phyloP scores from a whole-genome alignment of 1,284 basidiomycete genomes.

The Sanguinoderma infundibulare region DNA sequence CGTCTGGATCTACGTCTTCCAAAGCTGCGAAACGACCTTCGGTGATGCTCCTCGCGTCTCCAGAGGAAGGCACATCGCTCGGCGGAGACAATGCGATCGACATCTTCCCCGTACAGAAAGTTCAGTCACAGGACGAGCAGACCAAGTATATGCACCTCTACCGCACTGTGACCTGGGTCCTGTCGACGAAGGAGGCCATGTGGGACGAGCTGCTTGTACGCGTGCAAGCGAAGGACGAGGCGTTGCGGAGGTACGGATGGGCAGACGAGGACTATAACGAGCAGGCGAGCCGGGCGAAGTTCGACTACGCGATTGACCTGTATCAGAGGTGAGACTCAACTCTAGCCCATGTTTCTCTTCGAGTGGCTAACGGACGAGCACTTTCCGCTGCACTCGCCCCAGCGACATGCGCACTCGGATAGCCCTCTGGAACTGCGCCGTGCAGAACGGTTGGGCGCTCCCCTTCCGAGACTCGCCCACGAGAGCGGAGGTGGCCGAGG shows the following conservation, averaged over 20 bases:
- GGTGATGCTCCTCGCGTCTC: conserved; percentile 37
- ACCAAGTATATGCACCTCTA: conserved; percentile 75
- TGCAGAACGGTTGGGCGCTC: conserved; percentile 61
- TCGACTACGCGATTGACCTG: conserved; percentile 65
- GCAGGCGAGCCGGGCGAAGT: conserved; percentile 57
- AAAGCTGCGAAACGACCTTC: conserved; percentile 28
- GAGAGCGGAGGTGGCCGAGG: conserved; percentile 71
- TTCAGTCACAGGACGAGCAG: conserved; percentile 56
- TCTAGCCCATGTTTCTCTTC: neutral
- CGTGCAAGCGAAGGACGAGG: conserved; percentile 55
- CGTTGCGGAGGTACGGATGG: conserved; percentile 66
- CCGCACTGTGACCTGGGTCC: conserved; percentile 63
- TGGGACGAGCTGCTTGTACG: conserved; percentile 76
- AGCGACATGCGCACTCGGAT: conserved; percentile 75
- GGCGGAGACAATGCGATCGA: conserved; percentile 43
- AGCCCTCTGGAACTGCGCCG: conserved; percentile 69
- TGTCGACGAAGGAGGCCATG: conserved; percentile 77
- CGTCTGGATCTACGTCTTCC: conserved; percentile 12
- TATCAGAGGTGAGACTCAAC: conserved; percentile 55
- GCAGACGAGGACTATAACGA: conserved; percentile 63
- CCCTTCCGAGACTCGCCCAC: conserved; percentile 65
- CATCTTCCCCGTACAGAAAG: conserved; percentile 49
- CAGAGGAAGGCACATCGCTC: conserved; percentile 41
- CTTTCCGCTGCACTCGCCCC: neutral
- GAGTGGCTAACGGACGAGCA: neutral